These are phyloP conservation scores for Coemansia sp. DNA, from an alignment of 192 early-diverging fungal species.

Conservation along the genomic window DNA sequence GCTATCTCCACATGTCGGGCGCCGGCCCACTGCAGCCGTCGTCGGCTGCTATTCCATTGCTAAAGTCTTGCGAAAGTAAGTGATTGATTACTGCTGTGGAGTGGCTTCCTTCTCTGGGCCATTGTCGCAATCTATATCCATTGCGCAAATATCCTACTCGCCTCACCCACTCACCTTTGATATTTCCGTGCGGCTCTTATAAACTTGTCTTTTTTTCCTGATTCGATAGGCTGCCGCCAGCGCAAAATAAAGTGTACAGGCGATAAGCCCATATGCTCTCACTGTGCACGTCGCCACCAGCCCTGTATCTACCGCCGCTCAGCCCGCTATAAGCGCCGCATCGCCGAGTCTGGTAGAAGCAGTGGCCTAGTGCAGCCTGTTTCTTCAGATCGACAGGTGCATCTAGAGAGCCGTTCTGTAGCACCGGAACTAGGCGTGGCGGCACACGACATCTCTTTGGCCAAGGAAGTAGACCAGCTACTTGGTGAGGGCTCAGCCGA, in stretches of 20 bases:
- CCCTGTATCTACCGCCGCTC: conserved; percentile 49
- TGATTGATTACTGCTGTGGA: not conserved
- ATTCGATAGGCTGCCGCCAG: conserved; percentile 41
- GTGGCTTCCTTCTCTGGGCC: no score
- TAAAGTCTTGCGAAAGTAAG: conserved; percentile 53
- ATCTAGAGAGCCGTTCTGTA: not conserved
- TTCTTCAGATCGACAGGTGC: not conserved
- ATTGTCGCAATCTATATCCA: no score
- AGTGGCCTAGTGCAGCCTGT: not conserved
- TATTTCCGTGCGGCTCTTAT: no score
- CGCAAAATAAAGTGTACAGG: conserved; percentile 51
- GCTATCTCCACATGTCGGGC: conserved; percentile 1
- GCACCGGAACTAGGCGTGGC: no score
- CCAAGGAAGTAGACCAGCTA: not conserved
- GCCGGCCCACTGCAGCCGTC: conserved; percentile 1
- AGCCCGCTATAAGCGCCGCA: conserved; percentile 49
- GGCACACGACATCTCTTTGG: no score
- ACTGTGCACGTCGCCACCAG: conserved; percentile 48
- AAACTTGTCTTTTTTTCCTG: not conserved
- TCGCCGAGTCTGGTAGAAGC: no score
- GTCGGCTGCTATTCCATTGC: conserved; percentile 29
- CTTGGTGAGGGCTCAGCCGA: conserved; percentile 13
- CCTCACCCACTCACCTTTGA: not conserved
- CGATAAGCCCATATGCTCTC: conserved; percentile 45
- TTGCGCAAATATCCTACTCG: not conserved